Evolutionary conservation across 129 eudicot species (phyloP).

Genomic region (Flaveria ramosissima): DNA sequence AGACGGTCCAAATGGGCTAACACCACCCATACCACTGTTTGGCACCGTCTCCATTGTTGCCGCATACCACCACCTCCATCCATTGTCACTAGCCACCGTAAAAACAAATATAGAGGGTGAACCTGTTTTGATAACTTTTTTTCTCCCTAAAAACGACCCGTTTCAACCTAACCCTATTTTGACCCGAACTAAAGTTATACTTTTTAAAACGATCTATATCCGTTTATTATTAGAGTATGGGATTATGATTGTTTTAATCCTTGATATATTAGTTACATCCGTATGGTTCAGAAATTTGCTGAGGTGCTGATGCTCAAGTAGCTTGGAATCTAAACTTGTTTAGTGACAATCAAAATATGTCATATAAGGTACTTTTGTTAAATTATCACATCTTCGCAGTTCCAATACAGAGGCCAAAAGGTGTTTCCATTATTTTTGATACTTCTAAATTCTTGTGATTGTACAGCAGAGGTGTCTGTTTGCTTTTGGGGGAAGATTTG

Average conservation of each 20-base stretch:
- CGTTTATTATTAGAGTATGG: neutral
- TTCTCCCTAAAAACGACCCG: neutral
- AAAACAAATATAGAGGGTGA: neutral
- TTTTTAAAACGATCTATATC: neutral
- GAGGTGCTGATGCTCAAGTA: conserved; percentile 39
- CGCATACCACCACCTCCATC: too few species aligned
- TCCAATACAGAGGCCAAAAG: neutral
- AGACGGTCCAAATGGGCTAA: neutral
- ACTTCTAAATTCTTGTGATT: neutral
- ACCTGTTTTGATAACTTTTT: neutral
- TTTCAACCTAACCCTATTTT: neutral
- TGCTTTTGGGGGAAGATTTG: conserved; percentile 22
- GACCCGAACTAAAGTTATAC: neutral
- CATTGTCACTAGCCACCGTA: neutral
- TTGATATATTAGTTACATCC: conserved; percentile 49
- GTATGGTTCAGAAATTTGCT: conserved; percentile 57
- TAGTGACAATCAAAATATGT: conserved; percentile 20
- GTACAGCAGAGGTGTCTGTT: conserved; percentile 4
- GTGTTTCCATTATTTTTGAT: neutral
- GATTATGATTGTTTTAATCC: conserved; percentile 36
- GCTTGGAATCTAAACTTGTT: conserved; percentile 23
- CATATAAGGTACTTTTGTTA: conserved; percentile 32
- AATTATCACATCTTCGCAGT: conserved; percentile 1
- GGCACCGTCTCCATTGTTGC: too few species aligned
- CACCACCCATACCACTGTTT: neutral